phyloP scores from a whole-genome alignment of 1,139 yeast genomes.

The Saccharomyces hybrid region DNA sequence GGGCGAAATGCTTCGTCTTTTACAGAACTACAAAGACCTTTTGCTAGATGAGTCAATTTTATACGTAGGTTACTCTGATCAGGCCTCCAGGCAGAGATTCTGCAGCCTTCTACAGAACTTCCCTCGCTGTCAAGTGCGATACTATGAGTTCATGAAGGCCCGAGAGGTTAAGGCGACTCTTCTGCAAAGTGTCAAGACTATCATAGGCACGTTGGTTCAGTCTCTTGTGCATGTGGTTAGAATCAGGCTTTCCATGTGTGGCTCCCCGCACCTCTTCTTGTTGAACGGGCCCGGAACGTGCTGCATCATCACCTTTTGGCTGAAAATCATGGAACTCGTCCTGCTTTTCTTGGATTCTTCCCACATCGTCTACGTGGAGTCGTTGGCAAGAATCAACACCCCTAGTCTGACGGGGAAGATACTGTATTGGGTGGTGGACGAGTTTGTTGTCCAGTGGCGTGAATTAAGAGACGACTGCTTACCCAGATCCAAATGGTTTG shows the following conservation, averaged over 20 bases:
- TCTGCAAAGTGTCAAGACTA: constrained; percentile 16
- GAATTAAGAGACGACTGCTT: constrained; percentile 40
- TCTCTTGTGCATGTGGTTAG: constrained; percentile 15
- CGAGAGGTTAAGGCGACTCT: constrained; percentile 43
- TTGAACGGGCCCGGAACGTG: constrained; percentile 95
- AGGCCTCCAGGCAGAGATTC: constrained; percentile 18
- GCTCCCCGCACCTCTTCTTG: constrained; percentile 37
- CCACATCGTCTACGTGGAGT: constrained; percentile 72
- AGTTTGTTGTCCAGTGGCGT: constrained; percentile 92
- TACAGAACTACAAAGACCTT: constrained; percentile 37
- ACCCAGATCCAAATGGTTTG: constrained; percentile 66
- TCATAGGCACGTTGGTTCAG: constrained; percentile 17
- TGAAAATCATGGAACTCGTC: constrained; percentile 45
- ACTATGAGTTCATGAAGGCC: constrained; percentile 56
- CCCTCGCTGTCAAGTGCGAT: constrained; percentile 24
- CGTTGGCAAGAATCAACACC: constrained; percentile 73
- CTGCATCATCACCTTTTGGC: constrained; percentile 56
- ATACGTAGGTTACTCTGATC: constrained; percentile 29
- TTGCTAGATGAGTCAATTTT: constrained; percentile 18
- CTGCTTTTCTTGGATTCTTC: constrained; percentile 43
- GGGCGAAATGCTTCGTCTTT: constrained; percentile 80
- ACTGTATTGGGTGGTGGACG: constrained; percentile 60
- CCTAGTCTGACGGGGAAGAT: constrained; percentile 74
- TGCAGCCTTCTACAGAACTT: constrained; percentile 36
- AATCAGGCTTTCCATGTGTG: constrained; percentile 14